These are phyloP conservation scores for Psilocybe subaeruginosa DNA, from an alignment of 768 basidiomycete genomes.

Conservation along the genomic window DNA sequence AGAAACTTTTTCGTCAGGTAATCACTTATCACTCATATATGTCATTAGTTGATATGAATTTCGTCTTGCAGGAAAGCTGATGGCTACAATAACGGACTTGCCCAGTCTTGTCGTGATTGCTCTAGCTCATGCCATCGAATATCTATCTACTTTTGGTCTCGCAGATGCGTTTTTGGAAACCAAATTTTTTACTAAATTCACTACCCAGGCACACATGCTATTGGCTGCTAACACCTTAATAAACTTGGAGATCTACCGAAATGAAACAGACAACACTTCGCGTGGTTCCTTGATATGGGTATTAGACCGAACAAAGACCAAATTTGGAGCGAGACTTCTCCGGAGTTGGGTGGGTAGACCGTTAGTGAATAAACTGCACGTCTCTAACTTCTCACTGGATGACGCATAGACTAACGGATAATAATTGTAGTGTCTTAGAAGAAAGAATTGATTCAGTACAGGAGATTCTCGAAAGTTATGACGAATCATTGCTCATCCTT, in stretches of 20 bases:
- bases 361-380: conserved; percentile 76
- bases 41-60: not conserved
- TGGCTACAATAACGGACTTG: conserved; percentile 66
- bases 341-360: conserved; percentile 88
- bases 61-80: conserved; percentile 50
- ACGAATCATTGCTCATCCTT: conserved; percentile 66
- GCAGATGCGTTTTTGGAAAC: conserved; percentile 80
- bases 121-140: conserved; percentile 70
- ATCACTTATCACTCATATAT: conserved; percentile 14
- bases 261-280: conserved; percentile 77
- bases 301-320: conserved; percentile 85
- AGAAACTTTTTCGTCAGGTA: conserved; percentile 49
- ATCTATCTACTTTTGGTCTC: conserved; percentile 75
- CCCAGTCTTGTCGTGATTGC: conserved; percentile 73
- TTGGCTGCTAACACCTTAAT: conserved; percentile 85
- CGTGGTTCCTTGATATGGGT: conserved; percentile 84
- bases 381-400: not conserved
- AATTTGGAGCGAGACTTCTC: conserved; percentile 85
- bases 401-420: not conserved
- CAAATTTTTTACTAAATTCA: conserved; percentile 78
- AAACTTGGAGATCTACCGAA: conserved; percentile 93
- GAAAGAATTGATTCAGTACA: conserved; percentile 84
- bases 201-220: conserved; percentile 81
- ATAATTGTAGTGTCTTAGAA: conserved; percentile 58
- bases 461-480: conserved; percentile 71